Base-by-base conservation (phyloP, 768 basidiomycete genomes). In the Lactarius psammicola region DNA sequence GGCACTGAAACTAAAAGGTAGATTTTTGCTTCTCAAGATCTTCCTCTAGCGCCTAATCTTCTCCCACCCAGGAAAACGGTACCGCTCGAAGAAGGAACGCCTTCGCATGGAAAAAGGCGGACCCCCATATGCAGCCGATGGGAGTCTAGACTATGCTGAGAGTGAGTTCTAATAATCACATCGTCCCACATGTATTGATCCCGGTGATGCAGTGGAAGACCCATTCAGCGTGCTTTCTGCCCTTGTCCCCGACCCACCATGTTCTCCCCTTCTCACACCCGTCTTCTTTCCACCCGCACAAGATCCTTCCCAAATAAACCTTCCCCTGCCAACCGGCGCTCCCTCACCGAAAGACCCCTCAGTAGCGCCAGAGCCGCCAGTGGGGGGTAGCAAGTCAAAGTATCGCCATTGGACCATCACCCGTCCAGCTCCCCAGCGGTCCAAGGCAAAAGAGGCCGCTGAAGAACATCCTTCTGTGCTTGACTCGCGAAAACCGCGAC, bases 21-120 rank as follows among this genome's bases (percentile, higher is more conserved):
- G 23, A 60, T 62, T 51, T n/a, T 42, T 56, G 51, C 23, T 57
- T 59, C 7, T 10, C 20, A 56, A 56, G 9, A 1, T 59, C 44
- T 49, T 1, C 15, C 34, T 20, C 46, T 23, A 54, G 56, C 53
- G 17, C 55, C 28, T 38, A 55, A 63, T 54, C 9, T 18, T 60
- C 23, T 46, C 59, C 4, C 64, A 90, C 59, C 4, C 64, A 90
- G 90, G 89, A 23, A 92, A 91, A 70, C 82, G 85, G 15, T 91
- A 92, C 72, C 84, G 83, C 62, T 92, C 90, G 1, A 93, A 93
- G 79, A 92, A 88, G 71, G 90, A 93, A 69, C 81, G 90, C 11
- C 70, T 91, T 64, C 80, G 88, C n/a, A 81, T 92, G 54, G 91
- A 92, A 71, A 87, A 84, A 66, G 85, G 87, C 66, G 90, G 90